Conservation (phyloP, 305 asterid species). For the Solanum chacoense region DNA sequence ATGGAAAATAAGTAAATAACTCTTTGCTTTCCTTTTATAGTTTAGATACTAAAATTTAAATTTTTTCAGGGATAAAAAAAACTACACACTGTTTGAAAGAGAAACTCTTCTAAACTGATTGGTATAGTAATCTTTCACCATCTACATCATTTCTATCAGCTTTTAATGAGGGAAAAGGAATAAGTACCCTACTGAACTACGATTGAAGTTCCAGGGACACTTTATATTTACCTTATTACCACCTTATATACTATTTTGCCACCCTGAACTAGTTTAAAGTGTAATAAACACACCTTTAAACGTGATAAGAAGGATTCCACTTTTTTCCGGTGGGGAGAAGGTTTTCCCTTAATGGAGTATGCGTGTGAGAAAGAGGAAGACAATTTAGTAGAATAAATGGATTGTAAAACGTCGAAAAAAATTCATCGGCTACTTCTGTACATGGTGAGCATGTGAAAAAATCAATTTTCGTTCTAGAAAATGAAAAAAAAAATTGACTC, state of each 20-base stretch:
- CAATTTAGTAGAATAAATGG: neutral
- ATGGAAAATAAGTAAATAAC: neutral
- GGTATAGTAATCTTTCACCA: neutral
- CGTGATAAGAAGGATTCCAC: neutral
- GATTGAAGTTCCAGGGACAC: neutral
- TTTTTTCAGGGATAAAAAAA: neutral
- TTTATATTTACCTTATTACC: neutral
- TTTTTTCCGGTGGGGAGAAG: neutral
- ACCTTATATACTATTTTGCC: no score
- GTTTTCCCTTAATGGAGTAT: neutral
- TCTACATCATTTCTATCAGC: neutral
- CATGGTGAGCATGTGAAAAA: neutral
- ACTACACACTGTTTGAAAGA: neutral
- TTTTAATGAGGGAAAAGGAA: neutral
- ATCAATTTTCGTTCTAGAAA: no score
- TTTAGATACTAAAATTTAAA: neutral
- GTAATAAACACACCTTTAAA: neutral
- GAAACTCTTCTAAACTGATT: neutral
- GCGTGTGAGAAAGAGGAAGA: neutral
- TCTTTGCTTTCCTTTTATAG: neutral
- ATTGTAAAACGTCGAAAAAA: neutral
- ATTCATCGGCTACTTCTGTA: no score
- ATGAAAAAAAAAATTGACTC: neutral
- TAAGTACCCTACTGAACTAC: neutral
- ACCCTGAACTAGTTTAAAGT: neutral